Evolutionary conservation across 2,329 filamentous ascomycete genomes (phyloP).

Genomic region (Sporothrix mexicana): DNA sequence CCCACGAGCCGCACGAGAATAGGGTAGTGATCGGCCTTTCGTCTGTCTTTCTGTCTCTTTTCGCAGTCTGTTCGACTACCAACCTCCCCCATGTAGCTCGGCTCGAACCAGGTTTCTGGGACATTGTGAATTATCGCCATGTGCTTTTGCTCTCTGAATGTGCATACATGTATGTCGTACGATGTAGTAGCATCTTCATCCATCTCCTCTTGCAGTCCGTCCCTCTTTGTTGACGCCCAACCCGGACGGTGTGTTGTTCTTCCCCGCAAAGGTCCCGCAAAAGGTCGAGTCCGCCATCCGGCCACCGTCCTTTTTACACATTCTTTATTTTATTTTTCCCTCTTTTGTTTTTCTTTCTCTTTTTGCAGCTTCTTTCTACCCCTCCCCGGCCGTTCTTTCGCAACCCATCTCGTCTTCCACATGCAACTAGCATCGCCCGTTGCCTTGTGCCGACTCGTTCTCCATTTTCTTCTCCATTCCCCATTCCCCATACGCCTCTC

Average conservation of each 20-base stretch:
- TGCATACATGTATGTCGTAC: no score
- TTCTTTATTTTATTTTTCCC: neutral
- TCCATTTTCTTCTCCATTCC: no score
- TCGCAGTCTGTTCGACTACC: neutral
- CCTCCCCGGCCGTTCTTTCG: neutral
- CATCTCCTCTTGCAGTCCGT: neutral
- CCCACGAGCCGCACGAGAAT: neutral
- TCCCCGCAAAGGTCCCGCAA: slow-evolving; percentile 4
- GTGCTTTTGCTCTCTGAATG: neutral
- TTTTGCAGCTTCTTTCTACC: neutral
- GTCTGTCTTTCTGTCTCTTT: no score
- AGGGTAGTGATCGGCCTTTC: slow-evolving; percentile 7
- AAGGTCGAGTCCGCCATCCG: neutral
- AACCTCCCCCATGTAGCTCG: neutral
- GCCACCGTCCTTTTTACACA: neutral
- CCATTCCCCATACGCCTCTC: neutral
- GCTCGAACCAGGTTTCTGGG: neutral
- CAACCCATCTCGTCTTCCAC: neutral
- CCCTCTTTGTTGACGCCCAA: neutral
- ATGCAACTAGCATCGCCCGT: neutral
- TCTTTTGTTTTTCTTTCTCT: neutral
- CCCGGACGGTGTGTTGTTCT: neutral
- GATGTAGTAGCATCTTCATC: neutral
- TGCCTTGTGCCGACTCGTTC: neutral
- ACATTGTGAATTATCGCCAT: neutral